Evolutionary conservation across 768 basidiomycete species (phyloP).

Genomic region (Scleroderma bovista): DNA sequence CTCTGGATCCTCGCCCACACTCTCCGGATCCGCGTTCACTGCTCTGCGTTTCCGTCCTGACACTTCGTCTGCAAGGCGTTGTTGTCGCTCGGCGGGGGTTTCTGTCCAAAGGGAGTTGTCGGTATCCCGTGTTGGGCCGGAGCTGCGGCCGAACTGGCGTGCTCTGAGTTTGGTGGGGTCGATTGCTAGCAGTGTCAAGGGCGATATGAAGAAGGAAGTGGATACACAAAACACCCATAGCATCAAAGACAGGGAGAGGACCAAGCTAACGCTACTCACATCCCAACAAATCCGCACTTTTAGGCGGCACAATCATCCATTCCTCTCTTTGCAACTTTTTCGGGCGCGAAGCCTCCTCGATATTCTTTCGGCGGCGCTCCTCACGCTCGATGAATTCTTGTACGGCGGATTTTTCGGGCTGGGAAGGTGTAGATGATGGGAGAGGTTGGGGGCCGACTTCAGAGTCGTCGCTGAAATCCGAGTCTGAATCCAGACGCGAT

Average conservation of each 20-base stretch:
- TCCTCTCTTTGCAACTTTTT: conserved; percentile 82
- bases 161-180: conserved; percentile 82
- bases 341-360: conserved; percentile 77
- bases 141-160: conserved; percentile 70
- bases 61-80: conserved; percentile 90
- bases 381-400: conserved; percentile 83
- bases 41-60: conserved; percentile 83
- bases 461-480: no score
- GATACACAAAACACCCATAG: neutral
- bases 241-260: neutral
- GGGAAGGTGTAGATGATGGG: conserved; percentile 28
- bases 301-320: conserved; percentile 97
- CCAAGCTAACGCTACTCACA: neutral
- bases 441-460: conserved; percentile 84
- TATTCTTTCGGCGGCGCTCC: conserved; percentile 63
- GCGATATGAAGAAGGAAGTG: neutral
- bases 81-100: conserved; percentile 88
- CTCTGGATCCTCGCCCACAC: conserved; percentile 18
- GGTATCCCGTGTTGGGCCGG: conserved; percentile 33
- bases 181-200: conserved; percentile 41
- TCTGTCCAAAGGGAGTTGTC: conserved; percentile 91
- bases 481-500: conserved; percentile 67
- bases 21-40: conserved; percentile 41
- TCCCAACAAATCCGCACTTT: conserved; percentile 55
- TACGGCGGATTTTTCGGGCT: conserved; percentile 53